phyloP scores from a whole-genome alignment of 2,329 filamentous ascomycete genomes.

The Colletotrichum sp. region DNA sequence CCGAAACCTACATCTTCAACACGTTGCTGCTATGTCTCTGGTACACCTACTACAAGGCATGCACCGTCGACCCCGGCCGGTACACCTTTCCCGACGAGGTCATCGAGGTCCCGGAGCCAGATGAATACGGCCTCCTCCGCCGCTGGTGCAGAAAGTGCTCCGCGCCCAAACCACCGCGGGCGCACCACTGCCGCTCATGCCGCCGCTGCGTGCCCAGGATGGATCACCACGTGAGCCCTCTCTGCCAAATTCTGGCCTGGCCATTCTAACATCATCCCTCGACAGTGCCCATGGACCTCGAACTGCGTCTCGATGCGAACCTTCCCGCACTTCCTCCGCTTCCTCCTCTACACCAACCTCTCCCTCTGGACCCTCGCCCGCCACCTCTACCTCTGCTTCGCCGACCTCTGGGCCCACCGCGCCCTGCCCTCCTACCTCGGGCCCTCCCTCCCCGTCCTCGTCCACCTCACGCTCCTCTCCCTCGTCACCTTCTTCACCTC shows the following conservation, averaged over 20 bases:
- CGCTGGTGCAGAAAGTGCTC: constrained; percentile 80
- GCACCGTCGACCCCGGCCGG: constrained; percentile 62
- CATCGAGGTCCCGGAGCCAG: constrained; percentile 33
- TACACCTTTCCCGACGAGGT: constrained; percentile 49
- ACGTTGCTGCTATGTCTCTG: constrained; percentile 66
- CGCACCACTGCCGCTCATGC: constrained; percentile 84
- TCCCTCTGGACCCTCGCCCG: constrained; percentile 67
- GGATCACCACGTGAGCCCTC: neutral
- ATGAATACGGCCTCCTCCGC: constrained; percentile 26
- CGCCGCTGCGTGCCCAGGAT: constrained; percentile 71
- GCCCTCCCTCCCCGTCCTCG: constrained; percentile 63
- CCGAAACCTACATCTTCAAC: constrained; percentile 71
- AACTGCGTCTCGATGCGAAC: constrained; percentile 86
- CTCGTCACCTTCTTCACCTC: constrained; percentile 63
- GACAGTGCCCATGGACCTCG: constrained; percentile 78
- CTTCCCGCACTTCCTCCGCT: constrained; percentile 83
- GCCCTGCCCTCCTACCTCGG: constrained; percentile 77
- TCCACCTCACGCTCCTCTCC: constrained; percentile 64
- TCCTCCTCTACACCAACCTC: constrained; percentile 71
- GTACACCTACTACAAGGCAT: constrained; percentile 70
- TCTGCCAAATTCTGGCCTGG: neutral
- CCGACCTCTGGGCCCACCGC: constrained; percentile 67
- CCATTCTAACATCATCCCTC: constrained; percentile 52
- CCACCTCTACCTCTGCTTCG: constrained; percentile 64
- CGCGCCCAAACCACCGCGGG: constrained; percentile 74